These are phyloP conservation scores for Alloascoidea hylecoeti DNA, from an alignment of 805 yeast genomes.

Conservation along the genomic window DNA sequence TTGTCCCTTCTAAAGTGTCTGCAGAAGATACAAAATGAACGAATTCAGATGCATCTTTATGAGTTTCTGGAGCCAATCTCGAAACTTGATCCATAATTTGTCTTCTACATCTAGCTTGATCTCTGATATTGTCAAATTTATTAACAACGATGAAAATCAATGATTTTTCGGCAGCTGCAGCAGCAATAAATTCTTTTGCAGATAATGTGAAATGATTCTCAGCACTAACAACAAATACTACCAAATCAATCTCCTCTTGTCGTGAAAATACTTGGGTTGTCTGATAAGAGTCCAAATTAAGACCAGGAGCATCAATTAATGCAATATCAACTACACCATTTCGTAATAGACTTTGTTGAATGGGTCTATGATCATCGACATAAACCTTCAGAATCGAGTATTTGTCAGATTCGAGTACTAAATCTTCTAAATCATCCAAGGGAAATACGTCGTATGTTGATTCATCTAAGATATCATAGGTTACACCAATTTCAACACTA, in stretches of 20 bases:
- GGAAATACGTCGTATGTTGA: slow-evolving; percentile 46
- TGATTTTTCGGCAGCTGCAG: slow-evolving; percentile 84
- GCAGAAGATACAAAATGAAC: slow-evolving; percentile 82
- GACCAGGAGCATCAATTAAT: slow-evolving; percentile 93
- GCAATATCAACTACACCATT: slow-evolving; percentile 91
- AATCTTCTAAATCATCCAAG: slow-evolving; percentile 42
- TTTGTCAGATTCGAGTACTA: slow-evolving; percentile 62
- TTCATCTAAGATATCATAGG: slow-evolving; percentile 41
- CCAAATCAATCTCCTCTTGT: slow-evolving; percentile 94
- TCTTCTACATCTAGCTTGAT: slow-evolving; percentile 65
- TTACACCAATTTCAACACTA: slow-evolving; percentile 40
- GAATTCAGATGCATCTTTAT: slow-evolving; percentile 77
- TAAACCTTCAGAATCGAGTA: slow-evolving; percentile 70
- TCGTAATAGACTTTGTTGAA: slow-evolving; percentile 55
- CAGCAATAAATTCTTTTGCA: slow-evolving; percentile 84
- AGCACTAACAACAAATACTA: slow-evolving; percentile 90
- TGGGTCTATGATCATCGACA: slow-evolving; percentile 57
- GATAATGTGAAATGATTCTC: slow-evolving; percentile 92
- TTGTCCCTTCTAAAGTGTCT: slow-evolving; percentile 25
- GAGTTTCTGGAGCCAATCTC: slow-evolving; percentile 78
- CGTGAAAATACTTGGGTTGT: slow-evolving; percentile 92
- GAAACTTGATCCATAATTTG: slow-evolving; percentile 78
- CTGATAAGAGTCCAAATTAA: slow-evolving; percentile 84
- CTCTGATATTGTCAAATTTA: slow-evolving; percentile 73
- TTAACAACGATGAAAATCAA: slow-evolving; percentile 90